Percentiles rank a stretch among this genome's conserved stretches.
phyloP scores from a whole-genome alignment of 306 rosid genomes.

The Malus sieversii region DNA sequence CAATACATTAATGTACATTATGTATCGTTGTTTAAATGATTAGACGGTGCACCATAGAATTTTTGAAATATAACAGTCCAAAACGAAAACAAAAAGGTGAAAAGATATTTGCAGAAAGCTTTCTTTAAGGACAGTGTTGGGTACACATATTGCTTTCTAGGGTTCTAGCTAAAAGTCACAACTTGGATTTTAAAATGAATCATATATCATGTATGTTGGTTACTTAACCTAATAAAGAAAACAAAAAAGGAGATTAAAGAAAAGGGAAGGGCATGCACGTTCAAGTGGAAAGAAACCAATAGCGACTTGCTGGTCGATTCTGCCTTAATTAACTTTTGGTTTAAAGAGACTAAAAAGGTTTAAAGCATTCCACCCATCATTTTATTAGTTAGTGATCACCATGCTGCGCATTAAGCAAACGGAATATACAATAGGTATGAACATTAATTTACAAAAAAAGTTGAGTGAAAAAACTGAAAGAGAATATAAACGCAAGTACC shows the following conservation, averaged over 20 bases:
- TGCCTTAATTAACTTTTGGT: background rate
- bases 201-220: background rate
- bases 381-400: background rate
- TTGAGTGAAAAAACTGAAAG: background rate
- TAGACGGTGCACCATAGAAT: no score
- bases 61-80: background rate
- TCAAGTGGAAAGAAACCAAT: background rate
- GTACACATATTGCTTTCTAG: background rate
- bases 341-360: background rate
- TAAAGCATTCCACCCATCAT: conserved; percentile 1
- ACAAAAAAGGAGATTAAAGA: background rate
- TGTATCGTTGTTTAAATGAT: no score
- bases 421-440: background rate
- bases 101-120: background rate
- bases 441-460: background rate
- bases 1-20: no score
- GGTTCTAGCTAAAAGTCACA: background rate
- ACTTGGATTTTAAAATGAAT: background rate
- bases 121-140: background rate
- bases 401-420: conserved; percentile 2
- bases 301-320: background rate
- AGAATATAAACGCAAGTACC: conserved; percentile 1
- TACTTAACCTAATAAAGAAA: background rate
- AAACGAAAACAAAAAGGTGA: background rate
- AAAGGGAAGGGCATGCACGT: background rate